Evolutionary conservation across 768 basidiomycete species (phyloP).

Genomic region (Amanita jacksonii): DNA sequence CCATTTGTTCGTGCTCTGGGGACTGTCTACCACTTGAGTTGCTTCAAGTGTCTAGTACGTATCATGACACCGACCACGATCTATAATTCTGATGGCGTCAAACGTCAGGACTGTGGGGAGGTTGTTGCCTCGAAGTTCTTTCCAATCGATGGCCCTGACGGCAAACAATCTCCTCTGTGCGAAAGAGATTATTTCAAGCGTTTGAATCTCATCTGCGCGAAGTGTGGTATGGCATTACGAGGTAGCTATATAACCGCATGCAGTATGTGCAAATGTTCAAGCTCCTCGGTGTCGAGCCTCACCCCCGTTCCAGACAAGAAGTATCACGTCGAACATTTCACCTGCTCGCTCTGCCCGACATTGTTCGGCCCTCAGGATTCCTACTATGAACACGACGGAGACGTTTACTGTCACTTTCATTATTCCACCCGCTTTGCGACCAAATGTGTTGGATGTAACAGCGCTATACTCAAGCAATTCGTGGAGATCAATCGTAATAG

Average conservation of each 20-base stretch:
- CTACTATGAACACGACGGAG: constrained; percentile 97
- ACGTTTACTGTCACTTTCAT: constrained; percentile 98
- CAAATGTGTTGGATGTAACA: constrained; percentile 96
- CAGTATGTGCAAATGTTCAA: constrained; percentile 42
- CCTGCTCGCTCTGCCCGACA: constrained; percentile 92
- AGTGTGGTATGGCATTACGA: constrained; percentile 88
- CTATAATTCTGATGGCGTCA: constrained; percentile 8
- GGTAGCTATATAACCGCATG: constrained; percentile 99
- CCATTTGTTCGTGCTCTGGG: constrained; percentile 94
- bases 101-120: constrained; percentile 80
- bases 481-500: constrained; percentile 99
- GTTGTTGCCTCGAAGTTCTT: constrained; percentile 99
- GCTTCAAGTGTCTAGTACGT: constrained; percentile 95
- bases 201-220: constrained; percentile 91
- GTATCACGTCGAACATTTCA: constrained; percentile 99
- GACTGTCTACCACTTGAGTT: constrained; percentile 92
- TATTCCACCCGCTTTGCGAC: constrained; percentile 98
- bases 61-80: constrained; percentile 4
- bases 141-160: constrained; percentile 88
- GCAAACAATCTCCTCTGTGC: constrained; percentile 89
- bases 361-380: constrained; percentile 97
- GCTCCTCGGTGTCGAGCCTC: constrained; percentile 6
- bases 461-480: constrained; percentile 97
- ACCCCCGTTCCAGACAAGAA: constrained; percentile 68
- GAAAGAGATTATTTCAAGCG: constrained; percentile 97